phyloP scores from a whole-genome alignment of 148 eudicot species.

The Amaranthus palmeri region DNA sequence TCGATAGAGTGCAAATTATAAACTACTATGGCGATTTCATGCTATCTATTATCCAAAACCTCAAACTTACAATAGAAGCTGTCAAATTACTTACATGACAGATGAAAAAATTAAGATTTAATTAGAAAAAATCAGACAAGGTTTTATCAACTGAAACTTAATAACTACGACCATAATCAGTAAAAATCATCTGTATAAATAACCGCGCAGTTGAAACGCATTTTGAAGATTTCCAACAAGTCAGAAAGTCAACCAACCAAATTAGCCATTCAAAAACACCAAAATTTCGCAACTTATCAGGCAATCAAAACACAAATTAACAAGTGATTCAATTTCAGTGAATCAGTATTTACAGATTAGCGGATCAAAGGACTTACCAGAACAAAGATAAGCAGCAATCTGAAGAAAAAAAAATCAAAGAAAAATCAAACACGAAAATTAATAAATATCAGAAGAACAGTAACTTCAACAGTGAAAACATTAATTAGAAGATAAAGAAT shows the following conservation, averaged over 20 bases:
- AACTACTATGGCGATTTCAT: too few species aligned
- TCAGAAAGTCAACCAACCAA: conserved; percentile 19
- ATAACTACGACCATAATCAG: neutral
- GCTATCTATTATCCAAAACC: too few species aligned
- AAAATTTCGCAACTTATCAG: neutral
- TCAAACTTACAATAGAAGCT: too few species aligned
- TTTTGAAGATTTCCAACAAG: conserved; percentile 4
- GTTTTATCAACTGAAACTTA: neutral
- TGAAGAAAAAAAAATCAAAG: conserved; percentile 29
- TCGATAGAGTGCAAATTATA: too few species aligned
- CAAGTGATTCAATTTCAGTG: neutral
- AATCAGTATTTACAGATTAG: neutral
- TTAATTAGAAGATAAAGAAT: neutral
- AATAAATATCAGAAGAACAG: neutral
- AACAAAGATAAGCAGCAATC: conserved; percentile 64
- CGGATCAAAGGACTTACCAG: conserved; percentile 49
- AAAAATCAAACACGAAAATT: conserved; percentile 2
- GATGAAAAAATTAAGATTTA: too few species aligned
- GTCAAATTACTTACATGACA: too few species aligned
- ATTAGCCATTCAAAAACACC: conserved; percentile 7
- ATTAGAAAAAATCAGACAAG: too few species aligned
- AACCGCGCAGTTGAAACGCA: neutral
- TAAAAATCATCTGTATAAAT: neutral
- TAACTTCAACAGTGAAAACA: neutral
- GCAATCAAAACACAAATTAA: neutral